Base-by-base conservation (phyloP, 805 yeast genomes). In the Blastobotrys peoriensis region DNA sequence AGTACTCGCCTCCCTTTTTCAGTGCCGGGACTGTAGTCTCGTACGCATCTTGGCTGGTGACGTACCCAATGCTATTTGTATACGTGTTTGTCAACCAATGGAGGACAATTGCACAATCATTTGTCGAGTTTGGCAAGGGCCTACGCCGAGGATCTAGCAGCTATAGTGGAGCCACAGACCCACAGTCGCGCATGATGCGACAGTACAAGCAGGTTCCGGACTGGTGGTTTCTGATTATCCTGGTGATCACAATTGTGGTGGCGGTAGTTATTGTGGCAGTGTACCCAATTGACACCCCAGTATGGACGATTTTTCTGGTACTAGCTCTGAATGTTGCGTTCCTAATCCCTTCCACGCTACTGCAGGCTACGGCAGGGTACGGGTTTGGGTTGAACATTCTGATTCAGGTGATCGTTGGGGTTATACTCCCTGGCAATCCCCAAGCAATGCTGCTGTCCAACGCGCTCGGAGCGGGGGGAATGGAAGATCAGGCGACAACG, bases 1-100 rank as follows among this genome's bases (percentile, higher is more conserved):
- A 61, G 5, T 81, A 81, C 62, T 79, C 85, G 1, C 83, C 84
- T 4, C 86, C 86, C 6, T 80, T 73, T 58, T 79, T 77, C 56
- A 56, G 77, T 18, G 85, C 86, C 5, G 83, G 61, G 27, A 41
- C 43, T 35, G 28, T 53, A 39, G 50, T 54, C 6, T 59, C 69
- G 17, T 79, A 78, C 54, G 83, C 84, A 16, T 73, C 79, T 0
- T 71, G 67, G 55, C 77, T 77, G 58, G 73, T 74, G 28, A 59
- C 74, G 39, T 76, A 77, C 52, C 81, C 85, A 3, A 71, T 78
- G 52, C 68, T 76, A 17, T 69, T 79, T 17, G 57, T 73, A 0
- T 76, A 76, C 55, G 34, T 57, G 16, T 33, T 57, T 16, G 35
- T 59, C 10, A 30, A 36, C 10, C 46, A 46, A 33, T 28, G 55